These are phyloP conservation scores for Pistacia vera DNA, from an alignment of 345 rosid species.

Conservation along the genomic window DNA sequence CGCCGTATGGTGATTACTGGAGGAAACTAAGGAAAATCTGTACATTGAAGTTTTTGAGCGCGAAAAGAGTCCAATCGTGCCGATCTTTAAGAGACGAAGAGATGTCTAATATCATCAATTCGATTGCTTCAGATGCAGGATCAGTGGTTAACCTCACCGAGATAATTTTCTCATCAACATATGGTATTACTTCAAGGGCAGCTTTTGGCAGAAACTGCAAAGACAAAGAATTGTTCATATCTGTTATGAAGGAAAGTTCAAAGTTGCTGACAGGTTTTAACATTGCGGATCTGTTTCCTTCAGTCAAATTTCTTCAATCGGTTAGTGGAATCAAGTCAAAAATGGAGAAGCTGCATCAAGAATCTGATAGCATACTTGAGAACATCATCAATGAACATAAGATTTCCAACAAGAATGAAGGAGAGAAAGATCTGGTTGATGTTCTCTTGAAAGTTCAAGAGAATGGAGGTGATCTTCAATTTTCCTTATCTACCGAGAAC, in stretches of 20 bases:
- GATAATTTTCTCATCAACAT: neutral
- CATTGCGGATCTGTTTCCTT: slow-evolving; percentile 1
- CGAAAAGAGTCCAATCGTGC: neutral
- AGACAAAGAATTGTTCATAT: neutral
- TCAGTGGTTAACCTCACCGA: neutral
- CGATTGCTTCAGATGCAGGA: neutral
- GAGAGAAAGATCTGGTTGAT: neutral
- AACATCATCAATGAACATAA: neutral
- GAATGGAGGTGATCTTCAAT: neutral
- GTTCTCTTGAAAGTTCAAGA: neutral
- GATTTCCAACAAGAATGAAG: neutral
- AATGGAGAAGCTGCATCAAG: neutral
- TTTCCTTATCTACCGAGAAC: neutral
- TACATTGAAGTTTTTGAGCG: neutral
- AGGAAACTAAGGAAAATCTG: neutral
- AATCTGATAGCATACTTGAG: neutral
- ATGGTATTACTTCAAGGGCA: neutral
- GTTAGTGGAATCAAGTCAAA: neutral
- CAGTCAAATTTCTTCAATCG: neutral
- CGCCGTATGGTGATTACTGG: neutral
- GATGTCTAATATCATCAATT: neutral
- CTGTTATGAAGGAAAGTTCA: neutral
- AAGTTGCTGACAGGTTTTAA: neutral
- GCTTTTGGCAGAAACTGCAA: neutral
- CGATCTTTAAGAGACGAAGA: slow-evolving; percentile 1